These are phyloP conservation scores for Nannochloris sp. DNA, from an alignment of 139 green algal species.

Conservation along the genomic window DNA sequence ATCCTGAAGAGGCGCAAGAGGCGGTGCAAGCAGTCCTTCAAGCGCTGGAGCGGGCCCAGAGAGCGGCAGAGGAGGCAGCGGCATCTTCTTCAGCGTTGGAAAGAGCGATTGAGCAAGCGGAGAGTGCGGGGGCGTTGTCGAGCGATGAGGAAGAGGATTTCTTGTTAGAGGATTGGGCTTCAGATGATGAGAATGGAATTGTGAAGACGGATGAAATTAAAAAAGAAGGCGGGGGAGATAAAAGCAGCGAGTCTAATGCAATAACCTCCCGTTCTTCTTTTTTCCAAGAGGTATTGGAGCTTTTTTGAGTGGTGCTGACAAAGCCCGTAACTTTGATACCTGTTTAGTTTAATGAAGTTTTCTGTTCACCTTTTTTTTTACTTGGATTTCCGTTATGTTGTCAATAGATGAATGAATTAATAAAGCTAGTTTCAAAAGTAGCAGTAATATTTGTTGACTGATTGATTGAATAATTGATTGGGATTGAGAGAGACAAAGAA, in stretches of 20 bases:
- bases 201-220: neutral
- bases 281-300: neutral
- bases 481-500: no score
- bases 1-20: neutral
- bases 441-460: no score
- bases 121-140: conserved; percentile 14
- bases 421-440: neutral
- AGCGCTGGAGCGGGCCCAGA: conserved; percentile 21
- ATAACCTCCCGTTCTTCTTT: neutral
- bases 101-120: conserved; percentile 15
- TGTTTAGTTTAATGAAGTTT: neutral
- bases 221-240: neutral
- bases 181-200: conserved; percentile 4
- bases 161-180: neutral
- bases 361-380: neutral
- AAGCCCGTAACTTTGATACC: no score
- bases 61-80: conserved; percentile 23
- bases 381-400: neutral
- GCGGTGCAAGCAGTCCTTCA: conserved; percentile 11
- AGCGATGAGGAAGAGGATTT: neutral
- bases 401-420: neutral
- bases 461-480: no score
- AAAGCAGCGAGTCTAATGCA: neutral
- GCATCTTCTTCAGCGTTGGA: conserved; percentile 7
- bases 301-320: neutral